Evolutionary conservation across 306 rosid species (phyloP), one percentile per base, ranked within the genome.

Genomic region (Inga leiocalycina): DNA sequence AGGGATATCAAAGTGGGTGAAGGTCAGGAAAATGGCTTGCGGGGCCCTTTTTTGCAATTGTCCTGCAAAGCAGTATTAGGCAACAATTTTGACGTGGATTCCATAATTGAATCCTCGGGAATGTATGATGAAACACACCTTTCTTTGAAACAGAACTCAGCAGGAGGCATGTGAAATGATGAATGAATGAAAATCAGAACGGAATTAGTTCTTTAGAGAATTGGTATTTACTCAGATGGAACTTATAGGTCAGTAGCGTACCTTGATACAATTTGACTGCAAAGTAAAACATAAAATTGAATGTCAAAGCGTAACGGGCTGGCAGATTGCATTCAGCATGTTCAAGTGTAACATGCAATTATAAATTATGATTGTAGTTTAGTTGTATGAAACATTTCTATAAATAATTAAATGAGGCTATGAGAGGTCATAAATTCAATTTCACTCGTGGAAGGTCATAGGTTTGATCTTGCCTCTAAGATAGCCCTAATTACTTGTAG

Each of bases 91-190:
- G 88, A 86, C 76, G 71, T 22, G 69, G 89, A 79, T 84, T 68
- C 86, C 41, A 85, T 82, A 79, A 84, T 90, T 82, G 89, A 86
- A 83, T 83, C 90, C 81, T 76, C 84, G 24, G 88, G 72, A 12
- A 75, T 91, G 93, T 90, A 80, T 88, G 91, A 93, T 87, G 94
- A 86, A 88, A 85, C 88, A 75, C 87, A 77, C 66, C 81, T 44
- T 79, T 78, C 85, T 83, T 75, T 77, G 89, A 86, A 85, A 64
- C 91, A 84, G 67, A 79, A 81, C 80, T 83, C 77, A 49, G 69
- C 85, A 72, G 69, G 48, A 85, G 80, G 83, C 77, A 84, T 80
- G 83, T 84, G 71, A 88, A 61, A 77, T 81, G 15, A 57, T 57
- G 89, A n/a, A 57, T 57, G 77, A 73, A 72, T 68, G 84, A 39